Evolutionary conservation across 164 flowering plant species (phyloP), one percentile per base, ranked within the genome.

Genomic region (Stephania japonica): DNA sequence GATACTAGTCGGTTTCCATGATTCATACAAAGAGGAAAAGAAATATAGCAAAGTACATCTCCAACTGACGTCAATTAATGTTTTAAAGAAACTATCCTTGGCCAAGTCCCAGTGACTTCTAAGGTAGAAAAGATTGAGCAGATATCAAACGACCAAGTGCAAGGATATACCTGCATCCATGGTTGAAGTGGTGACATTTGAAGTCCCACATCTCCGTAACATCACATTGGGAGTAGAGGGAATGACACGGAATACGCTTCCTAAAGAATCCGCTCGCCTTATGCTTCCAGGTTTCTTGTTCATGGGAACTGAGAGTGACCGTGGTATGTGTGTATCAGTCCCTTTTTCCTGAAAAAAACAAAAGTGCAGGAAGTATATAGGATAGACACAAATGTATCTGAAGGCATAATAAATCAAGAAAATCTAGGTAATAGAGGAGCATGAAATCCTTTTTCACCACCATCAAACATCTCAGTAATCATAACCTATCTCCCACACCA

Each of bases 271-370:
- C 81, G 76, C 83, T 80, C 87, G 85, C 80, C 77, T 87, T 50
- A 87, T 67, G 69, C 84, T 81, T 77, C 68, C 68, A 6, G 84
- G 86, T 77, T 86, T 88, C 67, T 77, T 72, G 75, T 83, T 77
- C 70, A 81, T 84, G 70, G 99, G 97, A 26, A 89, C 91, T 27
- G 99, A 96, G 74, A 88, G 87, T n/a, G 99, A 96, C 64, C 99
- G 90, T 44, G 88, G 78, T 21, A 96, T 91, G 65, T 79, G 83
- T 59, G 53, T 41, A 27, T 72, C 82, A 47, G 68, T 75, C 72
- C 72, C 91, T 80, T 81, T 87, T 63, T 75, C 81, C 97, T 92
- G 85, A 78, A 76, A 78, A 76, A 71, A 73, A 26, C 53, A 62
- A 61, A 25, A 61, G 43, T 12, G 41, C 38, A 16, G 27, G 64